phyloP scores from a whole-genome alignment of 176 grass and related monocot genomes.

The Avena atlantica region DNA sequence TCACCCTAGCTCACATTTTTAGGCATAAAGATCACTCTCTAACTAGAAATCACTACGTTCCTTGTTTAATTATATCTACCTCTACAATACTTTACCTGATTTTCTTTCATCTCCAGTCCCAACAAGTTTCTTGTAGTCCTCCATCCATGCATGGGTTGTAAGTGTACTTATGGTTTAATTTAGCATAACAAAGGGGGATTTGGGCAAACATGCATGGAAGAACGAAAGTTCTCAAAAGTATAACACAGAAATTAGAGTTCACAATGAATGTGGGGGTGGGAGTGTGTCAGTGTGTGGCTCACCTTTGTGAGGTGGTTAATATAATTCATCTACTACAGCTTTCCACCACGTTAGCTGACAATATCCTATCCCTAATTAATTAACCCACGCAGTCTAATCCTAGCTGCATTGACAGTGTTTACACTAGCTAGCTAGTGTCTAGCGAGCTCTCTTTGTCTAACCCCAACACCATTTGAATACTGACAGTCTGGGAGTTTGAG shows the following conservation, averaged over 20 bases:
- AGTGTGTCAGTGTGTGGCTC: not conserved
- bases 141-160: too few relatives aligned
- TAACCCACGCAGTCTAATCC: not conserved
- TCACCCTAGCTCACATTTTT: too few relatives aligned
- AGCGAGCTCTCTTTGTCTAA: slow-evolving; percentile 26
- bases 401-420: slow-evolving; percentile 26
- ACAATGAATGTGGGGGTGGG: not conserved
- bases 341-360: slow-evolving; percentile 36
- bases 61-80: too few relatives aligned
- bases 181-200: too few relatives aligned
- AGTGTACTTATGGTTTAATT: too few relatives aligned
- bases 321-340: slow-evolving; percentile 7
- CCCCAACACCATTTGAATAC: not conserved
- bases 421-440: slow-evolving; percentile 22
- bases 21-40: too few relatives aligned
- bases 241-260: not conserved
- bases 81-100: too few relatives aligned
- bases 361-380: slow-evolving; percentile 10
- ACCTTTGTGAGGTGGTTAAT: not conserved
- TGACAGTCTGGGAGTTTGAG: slow-evolving; percentile 50
- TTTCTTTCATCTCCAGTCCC: too few relatives aligned
- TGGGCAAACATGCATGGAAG: too few relatives aligned
- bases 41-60: too few relatives aligned
- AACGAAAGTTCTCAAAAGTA: too few relatives aligned
- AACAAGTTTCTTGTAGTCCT: too few relatives aligned